phyloP scores from a whole-genome alignment of 176 grass and related monocot genomes.

The Oryza glumipatula region DNA sequence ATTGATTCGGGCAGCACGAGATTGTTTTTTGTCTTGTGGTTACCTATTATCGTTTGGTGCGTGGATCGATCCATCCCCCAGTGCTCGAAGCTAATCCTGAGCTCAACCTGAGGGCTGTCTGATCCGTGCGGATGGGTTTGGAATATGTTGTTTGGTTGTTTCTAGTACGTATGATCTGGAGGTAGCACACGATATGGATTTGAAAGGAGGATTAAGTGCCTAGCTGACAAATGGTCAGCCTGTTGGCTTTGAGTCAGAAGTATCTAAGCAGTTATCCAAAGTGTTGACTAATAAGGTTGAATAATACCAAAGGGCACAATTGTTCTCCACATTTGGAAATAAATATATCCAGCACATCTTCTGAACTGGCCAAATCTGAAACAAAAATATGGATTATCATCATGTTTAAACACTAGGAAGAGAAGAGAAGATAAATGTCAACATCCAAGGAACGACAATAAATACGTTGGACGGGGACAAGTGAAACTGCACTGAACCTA shows the following conservation, averaged over 20 bases:
- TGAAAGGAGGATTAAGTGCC: not conserved
- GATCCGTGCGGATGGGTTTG: not conserved
- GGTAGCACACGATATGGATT: not conserved
- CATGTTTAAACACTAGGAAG: not conserved
- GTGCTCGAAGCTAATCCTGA: not conserved
- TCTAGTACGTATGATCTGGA: not conserved
- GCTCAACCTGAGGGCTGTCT: not conserved
- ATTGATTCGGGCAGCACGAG: not conserved
- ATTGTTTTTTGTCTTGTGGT: not conserved
- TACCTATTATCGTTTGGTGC: not conserved
- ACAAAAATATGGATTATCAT: not conserved
- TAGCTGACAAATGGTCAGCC: not conserved
- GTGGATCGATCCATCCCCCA: not conserved
- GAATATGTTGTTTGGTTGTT: not conserved
- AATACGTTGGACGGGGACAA: not conserved
- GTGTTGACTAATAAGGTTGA: not conserved
- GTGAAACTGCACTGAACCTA: not conserved
- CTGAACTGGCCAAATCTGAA: not conserved
- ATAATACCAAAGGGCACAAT: not conserved
- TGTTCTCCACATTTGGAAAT: not conserved
- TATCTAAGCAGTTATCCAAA: not conserved
- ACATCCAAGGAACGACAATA: not conserved
- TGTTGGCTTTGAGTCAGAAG: not conserved
- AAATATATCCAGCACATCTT: not conserved
- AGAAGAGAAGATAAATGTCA: not conserved